phyloP scores from a whole-genome alignment of 2,329 filamentous ascomycete genomes.

The Leptographium procerum region DNA sequence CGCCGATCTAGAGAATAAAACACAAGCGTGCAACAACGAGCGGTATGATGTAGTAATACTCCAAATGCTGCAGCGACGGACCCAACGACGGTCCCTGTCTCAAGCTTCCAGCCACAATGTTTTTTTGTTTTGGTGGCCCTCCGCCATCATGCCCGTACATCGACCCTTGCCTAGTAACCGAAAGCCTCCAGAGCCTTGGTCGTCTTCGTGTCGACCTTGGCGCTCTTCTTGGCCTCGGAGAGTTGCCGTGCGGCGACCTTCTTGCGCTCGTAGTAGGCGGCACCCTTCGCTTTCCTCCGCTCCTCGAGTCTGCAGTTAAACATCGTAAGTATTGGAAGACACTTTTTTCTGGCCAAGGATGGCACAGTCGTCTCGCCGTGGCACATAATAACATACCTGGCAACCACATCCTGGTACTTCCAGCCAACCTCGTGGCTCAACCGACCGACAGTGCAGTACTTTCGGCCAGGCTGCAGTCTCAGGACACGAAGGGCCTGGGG shows the following conservation, averaged over 20 bases:
- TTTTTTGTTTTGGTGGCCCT: neutral
- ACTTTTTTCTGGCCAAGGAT: neutral
- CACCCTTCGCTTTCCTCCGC: constrained; percentile 98
- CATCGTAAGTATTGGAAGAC: neutral
- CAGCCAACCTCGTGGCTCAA: constrained; percentile 98
- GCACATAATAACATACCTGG: constrained; percentile 57
- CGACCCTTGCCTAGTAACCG: constrained; percentile 61
- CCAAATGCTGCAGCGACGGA: neutral
- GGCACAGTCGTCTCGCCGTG: neutral
- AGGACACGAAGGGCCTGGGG: constrained; percentile 96
- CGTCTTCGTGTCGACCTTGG: constrained; percentile 76
- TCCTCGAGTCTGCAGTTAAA: constrained; percentile 71
- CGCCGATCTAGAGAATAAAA: constrained; percentile 10
- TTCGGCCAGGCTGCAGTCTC: constrained; percentile 95
- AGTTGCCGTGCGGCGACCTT: constrained; percentile 88
- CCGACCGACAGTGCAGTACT: constrained; percentile 99
- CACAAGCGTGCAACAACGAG: constrained; percentile 3
- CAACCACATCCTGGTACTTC: constrained; percentile 99
- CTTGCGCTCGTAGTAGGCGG: constrained; percentile 99
- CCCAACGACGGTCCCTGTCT: neutral
- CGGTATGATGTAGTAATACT: neutral
- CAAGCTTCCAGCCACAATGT: neutral
- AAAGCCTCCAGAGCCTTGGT: constrained; percentile 76
- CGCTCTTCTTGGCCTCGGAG: constrained; percentile 84
- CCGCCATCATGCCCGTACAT: neutral